A percentile compares a stretch with the other conserved stretches of the same genome.
These are phyloP conservation scores for Fraxinus sp. DNA, from an alignment of 305 asterid species.

Conservation along the genomic window DNA sequence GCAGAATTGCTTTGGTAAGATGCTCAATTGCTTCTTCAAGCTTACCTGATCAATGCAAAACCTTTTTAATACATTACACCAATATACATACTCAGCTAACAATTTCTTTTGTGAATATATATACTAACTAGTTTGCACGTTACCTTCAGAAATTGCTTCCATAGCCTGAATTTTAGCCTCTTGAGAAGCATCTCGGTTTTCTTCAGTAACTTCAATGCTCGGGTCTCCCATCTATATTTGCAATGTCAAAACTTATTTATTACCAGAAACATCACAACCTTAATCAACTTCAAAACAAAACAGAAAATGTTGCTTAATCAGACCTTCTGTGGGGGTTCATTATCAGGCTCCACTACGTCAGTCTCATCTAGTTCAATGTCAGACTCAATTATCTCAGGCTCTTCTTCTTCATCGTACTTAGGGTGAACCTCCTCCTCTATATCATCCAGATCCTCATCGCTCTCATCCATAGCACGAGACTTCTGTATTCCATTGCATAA, in stretches of 20 bases:
- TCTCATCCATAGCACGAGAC: conserved; percentile 56
- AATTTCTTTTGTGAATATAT: background rate
- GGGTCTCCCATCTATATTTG: conserved; percentile 78
- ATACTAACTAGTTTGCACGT: background rate
- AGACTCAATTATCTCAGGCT: conserved; percentile 83
- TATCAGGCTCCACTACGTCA: conserved; percentile 83
- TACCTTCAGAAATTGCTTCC: conserved; percentile 94
- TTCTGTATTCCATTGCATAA: conserved; percentile 40
- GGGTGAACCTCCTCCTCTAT: conserved; percentile 37
- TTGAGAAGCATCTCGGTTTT: conserved; percentile 85
- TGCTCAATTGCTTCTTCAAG: conserved; percentile 81
- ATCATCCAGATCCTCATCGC: conserved; percentile 74
- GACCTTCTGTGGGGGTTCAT: conserved; percentile 84
- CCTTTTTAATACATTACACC: conserved; percentile 1
- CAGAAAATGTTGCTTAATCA: background rate
- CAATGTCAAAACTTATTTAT: background rate
- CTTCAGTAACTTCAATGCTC: conserved; percentile 83
- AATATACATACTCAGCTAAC: background rate
- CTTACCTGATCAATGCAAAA: conserved; percentile 50
- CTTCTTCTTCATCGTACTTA: conserved; percentile 64
- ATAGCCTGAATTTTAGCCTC: conserved; percentile 83
- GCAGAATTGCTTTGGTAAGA: conserved; percentile 72
- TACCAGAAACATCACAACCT: conserved; percentile 6
- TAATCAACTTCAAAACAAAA: background rate
- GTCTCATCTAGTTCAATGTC: conserved; percentile 84